Base-by-base conservation (phyloP, 2,329 filamentous ascomycete genomes). In the Fusarium sp. region DNA sequence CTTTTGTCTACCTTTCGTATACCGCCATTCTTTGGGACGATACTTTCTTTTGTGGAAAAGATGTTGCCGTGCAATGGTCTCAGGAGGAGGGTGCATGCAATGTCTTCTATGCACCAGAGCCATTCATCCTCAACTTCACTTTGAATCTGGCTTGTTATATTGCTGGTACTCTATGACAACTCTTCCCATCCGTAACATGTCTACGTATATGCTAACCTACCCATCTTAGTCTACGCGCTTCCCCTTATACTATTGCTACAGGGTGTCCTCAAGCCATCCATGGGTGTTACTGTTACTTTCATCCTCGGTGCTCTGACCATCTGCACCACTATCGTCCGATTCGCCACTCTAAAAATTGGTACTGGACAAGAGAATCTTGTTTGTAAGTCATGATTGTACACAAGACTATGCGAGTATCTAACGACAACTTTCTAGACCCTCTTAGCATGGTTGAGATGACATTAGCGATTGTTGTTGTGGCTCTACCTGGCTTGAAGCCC, bases 81-180 rank as follows among this genome's bases (percentile, higher is more conserved):
- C 72, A 74, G 32, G 72, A 75, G 27, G 72, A 75, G 3, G 73
- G 71, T 2, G 72, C 73, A 6, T 75, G 73, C 56, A 75, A 71
- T 44, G 73, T 75, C 14, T 75, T 75, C 9, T 75, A 72, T 14
- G 73, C 73, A 0, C 65, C 71, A 0, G 64, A 70, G 37, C 72
- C 73, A 1, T 75, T 75, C 39, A 73, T 75, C 41, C 66, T 74
- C 37, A 75, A 75, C 51, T 75, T 75, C 15, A 70, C 72, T 0
- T 51, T 75, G 15, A 75, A 75, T 49, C 25, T 75, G 47, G 68
- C 73, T 3, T 73, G 70, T 17, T 75, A 75, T 25, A 46, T 75
- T 17, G 68, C 67, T 21, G 71, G 72, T 74, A 59, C 31, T 63
- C 48, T 2, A 9, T 23, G 15, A 17, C 1, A 3, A n/a, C 3